Base-by-base conservation (phyloP, 1,284 basidiomycete species). In the Kalmanozyma brasiliensis region DNA sequence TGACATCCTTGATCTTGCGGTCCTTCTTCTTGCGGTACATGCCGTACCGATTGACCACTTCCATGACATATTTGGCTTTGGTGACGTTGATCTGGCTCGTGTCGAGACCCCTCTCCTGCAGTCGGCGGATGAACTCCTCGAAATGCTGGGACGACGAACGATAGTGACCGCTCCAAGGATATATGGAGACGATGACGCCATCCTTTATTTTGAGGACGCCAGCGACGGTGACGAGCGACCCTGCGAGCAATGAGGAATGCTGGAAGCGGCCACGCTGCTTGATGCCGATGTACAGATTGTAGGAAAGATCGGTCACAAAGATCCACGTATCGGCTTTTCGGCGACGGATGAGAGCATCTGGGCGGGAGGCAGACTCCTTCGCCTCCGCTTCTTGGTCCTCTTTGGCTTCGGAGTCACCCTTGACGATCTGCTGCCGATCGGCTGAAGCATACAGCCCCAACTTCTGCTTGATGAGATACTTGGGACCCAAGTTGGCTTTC, bases 231-330 rank as follows among this genome's bases (percentile, higher is more conserved):
- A 75, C 73, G 7, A 65, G 55, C 2, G 62, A 62, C 20, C 73
- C 73, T 20, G 56, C 59, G 1, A 75, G 59, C 16, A 75, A 60
- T 8, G 69, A 73, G 8, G 69, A 73, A 34, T 73, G 73, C 46
- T 73, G 73, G 53, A 73, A 75, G 1, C 60, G 67, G 26, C 73
- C 73, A 11, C 65, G 61, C 48, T 65, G 63, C 63, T 75, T 75
- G 53, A 73, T 65, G 30, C 73, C 73, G 34, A 75, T 56, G 38
- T 73, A 75, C 19, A 75, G 49, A 42, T 75, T 66, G 51, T 62
- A 61, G 8, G 61, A 55, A 9, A 67, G 48, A 19, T 73, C 64
- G 10, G 65, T 58, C 13, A 75, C 73, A 49, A 68, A 75, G 43
- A 74, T 72, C 68, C 68, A 68, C 1, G 63, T 69, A 29, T 69